A percentile compares a stretch with the other conserved stretches of the same genome.
Conservation (phyloP, 1,139 yeast species). For the Yamadazyma kanchanaburiensis region DNA sequence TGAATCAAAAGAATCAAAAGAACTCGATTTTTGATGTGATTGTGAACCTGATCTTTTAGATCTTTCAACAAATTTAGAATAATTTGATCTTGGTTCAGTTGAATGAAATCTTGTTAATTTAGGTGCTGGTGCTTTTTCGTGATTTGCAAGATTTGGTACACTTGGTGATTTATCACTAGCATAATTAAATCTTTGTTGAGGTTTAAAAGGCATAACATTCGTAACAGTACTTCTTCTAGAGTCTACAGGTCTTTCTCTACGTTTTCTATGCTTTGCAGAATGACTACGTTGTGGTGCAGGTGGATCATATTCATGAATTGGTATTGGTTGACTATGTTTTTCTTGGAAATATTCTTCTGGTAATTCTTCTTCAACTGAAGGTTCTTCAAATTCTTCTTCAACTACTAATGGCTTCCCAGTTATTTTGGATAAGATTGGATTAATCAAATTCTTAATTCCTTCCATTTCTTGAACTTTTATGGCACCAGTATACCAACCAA, state of each 20-base stretch:
- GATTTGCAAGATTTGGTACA: constrained; percentile 14
- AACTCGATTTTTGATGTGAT: constrained; percentile 8
- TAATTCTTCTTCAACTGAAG: no score
- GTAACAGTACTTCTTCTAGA: constrained; percentile 19
- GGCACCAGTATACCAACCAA: constrained; percentile 31
- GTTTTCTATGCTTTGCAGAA: constrained; percentile 4
- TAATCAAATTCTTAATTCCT: constrained; percentile 1
- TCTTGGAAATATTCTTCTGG: no score
- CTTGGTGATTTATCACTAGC: constrained; percentile 12
- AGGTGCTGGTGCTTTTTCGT: constrained; percentile 8
- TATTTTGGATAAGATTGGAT: no score
- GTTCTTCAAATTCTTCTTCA: no score
- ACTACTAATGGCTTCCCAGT: no score
- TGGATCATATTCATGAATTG: no score
- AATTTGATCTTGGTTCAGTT: constrained; percentile 13
- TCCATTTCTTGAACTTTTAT: constrained; percentile 21
- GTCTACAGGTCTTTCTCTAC: constrained; percentile 4
- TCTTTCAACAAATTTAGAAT: constrained; percentile 13
- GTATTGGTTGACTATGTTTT: no score
- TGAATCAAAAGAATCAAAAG: constrained; percentile 13
- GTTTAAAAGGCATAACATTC: constrained; percentile 23
- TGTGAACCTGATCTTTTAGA: constrained; percentile 3
- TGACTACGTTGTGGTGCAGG: constrained; percentile 6
- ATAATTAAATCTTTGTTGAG: constrained; percentile 9
- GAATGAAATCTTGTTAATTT: constrained; percentile 11